Percentiles rank a stretch among this genome's conserved stretches.
phyloP scores from a whole-genome alignment of 129 eudicot genomes.

The Heracleum sosnowskyi region DNA sequence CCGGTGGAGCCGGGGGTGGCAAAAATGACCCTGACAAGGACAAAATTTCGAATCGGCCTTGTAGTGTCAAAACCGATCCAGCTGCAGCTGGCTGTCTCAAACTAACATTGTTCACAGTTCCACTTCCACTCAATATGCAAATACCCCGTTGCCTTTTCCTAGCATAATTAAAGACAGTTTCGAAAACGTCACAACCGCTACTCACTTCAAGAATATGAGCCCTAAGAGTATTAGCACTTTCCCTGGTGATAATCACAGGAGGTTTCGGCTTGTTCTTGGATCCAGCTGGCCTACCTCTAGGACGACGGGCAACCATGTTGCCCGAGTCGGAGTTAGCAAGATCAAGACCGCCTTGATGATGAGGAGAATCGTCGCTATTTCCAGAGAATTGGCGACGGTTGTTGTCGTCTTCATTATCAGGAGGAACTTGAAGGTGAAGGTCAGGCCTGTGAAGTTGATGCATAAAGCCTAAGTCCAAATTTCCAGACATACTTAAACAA shows the following conservation, averaged over 20 bases:
- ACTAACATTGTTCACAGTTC: conserved; percentile 70
- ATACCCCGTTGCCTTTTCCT: conserved; percentile 63
- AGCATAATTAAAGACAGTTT: conserved; percentile 56
- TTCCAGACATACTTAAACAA: conserved; percentile 57
- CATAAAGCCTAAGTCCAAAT: conserved; percentile 55
- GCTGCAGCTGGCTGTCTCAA: conserved; percentile 66
- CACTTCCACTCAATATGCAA: conserved; percentile 62
- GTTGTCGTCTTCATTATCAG: conserved; percentile 39
- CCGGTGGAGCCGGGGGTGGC: conserved; percentile 90
- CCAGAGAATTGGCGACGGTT: conserved; percentile 17
- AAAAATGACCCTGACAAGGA: conserved; percentile 69
- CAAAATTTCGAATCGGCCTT: conserved; percentile 74
- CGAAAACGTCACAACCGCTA: conserved; percentile 66
- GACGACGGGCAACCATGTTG: conserved; percentile 41
- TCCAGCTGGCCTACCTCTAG: conserved; percentile 75
- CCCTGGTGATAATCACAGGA: conserved; percentile 70
- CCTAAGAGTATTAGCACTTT: conserved; percentile 76
- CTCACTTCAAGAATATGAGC: conserved; percentile 71
- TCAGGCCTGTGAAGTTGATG: conserved; percentile 61
- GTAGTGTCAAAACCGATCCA: conserved; percentile 59
- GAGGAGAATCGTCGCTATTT: conserved; percentile 17
- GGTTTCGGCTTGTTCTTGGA: conserved; percentile 87
- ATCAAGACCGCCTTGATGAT: conserved; percentile 3
- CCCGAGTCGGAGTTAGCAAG: conserved; percentile 33
- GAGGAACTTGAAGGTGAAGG: conserved; percentile 59